These are phyloP conservation scores for Saccharomycopsis sp. DNA, from an alignment of 805 yeast species.

Conservation along the genomic window DNA sequence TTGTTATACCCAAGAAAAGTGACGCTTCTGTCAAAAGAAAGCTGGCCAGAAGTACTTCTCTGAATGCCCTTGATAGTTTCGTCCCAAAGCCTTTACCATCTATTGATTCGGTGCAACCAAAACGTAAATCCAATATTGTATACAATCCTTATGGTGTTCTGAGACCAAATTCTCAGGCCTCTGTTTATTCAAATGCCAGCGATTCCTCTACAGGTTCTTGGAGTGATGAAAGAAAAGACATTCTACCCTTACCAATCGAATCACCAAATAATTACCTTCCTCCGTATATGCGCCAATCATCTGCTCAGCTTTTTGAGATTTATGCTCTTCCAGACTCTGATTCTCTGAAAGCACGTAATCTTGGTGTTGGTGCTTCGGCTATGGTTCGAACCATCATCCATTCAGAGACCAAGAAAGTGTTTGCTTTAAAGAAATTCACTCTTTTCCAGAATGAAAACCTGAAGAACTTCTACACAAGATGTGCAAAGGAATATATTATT, in stretches of 20 bases:
- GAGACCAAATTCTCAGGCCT: background rate
- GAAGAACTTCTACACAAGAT: constrained; percentile 58
- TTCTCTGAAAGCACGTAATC: constrained; percentile 34
- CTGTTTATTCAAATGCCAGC: constrained; percentile 7
- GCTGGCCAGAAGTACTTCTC: background rate
- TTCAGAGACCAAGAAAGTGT: constrained; percentile 35
- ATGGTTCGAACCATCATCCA: constrained; percentile 47
- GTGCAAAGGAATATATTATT: constrained; percentile 54
- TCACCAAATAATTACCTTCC: constrained; percentile 61
- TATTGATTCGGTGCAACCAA: constrained; percentile 11
- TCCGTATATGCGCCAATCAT: constrained; percentile 40
- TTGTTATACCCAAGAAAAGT: background rate
- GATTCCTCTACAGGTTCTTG: background rate
- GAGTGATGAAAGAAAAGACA: constrained; percentile 23
- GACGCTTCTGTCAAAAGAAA: background rate
- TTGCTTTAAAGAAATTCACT: constrained; percentile 59
- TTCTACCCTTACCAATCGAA: constrained; percentile 53
- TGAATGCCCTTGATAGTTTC: background rate
- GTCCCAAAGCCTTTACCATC: constrained; percentile 17
- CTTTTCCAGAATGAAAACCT: constrained; percentile 56
- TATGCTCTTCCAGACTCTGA: constrained; percentile 39
- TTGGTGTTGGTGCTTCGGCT: constrained; percentile 71
- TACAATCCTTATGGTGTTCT: constrained; percentile 20
- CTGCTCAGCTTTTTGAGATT: constrained; percentile 45
- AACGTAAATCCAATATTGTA: constrained; percentile 4